Evolutionary conservation across 1,284 basidiomycete genomes (phyloP), one percentile per base, ranked within the genome.

Genomic region (Trametes hirsuta): DNA sequence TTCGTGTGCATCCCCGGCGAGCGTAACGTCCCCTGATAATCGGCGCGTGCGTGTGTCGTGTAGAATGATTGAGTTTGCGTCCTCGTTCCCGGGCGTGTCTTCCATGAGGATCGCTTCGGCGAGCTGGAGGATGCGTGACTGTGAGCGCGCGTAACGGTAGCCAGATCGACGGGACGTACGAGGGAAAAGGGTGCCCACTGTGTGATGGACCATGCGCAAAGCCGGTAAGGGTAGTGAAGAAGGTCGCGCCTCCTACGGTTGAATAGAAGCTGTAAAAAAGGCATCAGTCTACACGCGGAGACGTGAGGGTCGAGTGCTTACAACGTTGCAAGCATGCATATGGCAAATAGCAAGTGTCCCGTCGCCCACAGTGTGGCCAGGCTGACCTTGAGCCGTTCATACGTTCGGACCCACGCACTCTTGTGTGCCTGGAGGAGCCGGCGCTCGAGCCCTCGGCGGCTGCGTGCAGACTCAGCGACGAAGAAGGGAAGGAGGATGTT

Each of bases 181-280:
- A 93, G 72, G 1, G 90, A 84, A 72, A 90, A 92, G 3, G 90
- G 90, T 9, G 84, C 90, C 93, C 92, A 94, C 72, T 87, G 85
- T 0, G 87, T 84, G 55, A 94, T 81, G 1, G 90, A 90, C 88
- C 88, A 93, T 10, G 89, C n/a, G n/a, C 85, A 65, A 93, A 86
- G 0, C 92, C 92, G 4, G 85, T 83, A 12, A 88, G 63, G 9
- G 86, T 82, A 40, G 93, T 81, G 47, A 94, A 79, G 24, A 85
- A 65, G 0, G 86, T 90, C 21, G 89, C 86, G 0, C 86, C 85
- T 21, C 71, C 68, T 2, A 91, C 85, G n/a, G 79, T 83, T 15
- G 80, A 78, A 2, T 84, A 85, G 65, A 91, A 81, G 58, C 91
- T 93, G 56, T 10, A 8, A 58, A 15, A 21, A 58, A 18, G 18